Evolutionary conservation across 345 rosid species (phyloP).

Genomic region (Melaleuca quinquenervia): DNA sequence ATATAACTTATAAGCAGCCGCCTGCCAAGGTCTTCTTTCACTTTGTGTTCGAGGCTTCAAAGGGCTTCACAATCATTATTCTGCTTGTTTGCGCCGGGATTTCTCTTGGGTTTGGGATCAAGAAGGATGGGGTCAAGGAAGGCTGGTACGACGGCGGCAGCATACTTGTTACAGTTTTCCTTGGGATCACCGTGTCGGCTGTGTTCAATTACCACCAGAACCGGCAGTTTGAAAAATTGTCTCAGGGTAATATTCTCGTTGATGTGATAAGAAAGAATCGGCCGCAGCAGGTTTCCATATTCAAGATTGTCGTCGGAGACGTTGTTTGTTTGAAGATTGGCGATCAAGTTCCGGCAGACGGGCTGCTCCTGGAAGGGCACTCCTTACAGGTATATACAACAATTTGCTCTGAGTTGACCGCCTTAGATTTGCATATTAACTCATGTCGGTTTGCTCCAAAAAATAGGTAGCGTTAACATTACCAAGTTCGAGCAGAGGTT

Average conservation of each 20-base stretch:
- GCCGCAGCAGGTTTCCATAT: constrained; percentile 29
- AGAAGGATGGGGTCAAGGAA: constrained; percentile 35
- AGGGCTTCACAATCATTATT: constrained; percentile 36
- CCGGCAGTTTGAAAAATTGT: constrained; percentile 43
- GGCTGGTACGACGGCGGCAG: constrained; percentile 73
- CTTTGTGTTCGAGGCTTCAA: constrained; percentile 36
- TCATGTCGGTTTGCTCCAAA: not conserved
- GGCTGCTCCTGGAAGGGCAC: constrained; percentile 36
- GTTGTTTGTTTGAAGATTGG: constrained; percentile 41
- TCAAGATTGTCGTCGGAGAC: constrained; percentile 54
- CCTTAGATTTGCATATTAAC: not conserved
- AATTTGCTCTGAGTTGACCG: not conserved
- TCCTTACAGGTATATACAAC: constrained; percentile 16
- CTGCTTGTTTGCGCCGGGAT: constrained; percentile 43
- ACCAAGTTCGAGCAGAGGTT: not conserved
- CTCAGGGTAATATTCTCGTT: constrained; percentile 33
- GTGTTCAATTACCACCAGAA: constrained; percentile 33
- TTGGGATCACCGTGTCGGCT: constrained; percentile 36
- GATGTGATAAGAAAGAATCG: constrained; percentile 40
- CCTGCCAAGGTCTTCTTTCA: constrained; percentile 32
- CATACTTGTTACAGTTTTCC: constrained; percentile 37
- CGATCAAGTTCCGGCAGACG: constrained; percentile 58
- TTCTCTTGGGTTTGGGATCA: constrained; percentile 49
- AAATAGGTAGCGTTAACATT: not conserved
- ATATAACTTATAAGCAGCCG: constrained; percentile 44